Conservation (phyloP, 495 filamentous ascomycete genomes). For the Tuber brumale region DNA sequence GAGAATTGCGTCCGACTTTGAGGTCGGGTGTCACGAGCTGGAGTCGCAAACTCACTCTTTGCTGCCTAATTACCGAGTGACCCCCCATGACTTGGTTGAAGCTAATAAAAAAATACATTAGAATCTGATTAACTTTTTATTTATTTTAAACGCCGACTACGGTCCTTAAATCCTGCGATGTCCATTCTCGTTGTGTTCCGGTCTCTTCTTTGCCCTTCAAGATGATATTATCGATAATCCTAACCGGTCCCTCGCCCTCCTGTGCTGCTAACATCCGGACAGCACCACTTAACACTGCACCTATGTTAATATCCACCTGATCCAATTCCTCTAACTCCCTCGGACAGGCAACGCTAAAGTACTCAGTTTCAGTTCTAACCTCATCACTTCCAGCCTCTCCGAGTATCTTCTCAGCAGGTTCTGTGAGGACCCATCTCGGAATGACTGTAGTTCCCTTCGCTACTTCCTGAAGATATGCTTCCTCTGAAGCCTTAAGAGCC, state of each 20-base stretch:
- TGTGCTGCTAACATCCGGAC: constrained; percentile 83
- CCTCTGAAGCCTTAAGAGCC: constrained; percentile 64
- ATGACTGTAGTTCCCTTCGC: constrained; percentile 18
- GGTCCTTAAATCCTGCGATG: background rate
- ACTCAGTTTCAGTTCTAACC: constrained; percentile 75
- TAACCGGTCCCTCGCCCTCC: constrained; percentile 67
- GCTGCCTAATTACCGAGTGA: background rate
- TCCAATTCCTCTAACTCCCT: constrained; percentile 70
- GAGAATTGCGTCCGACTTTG: background rate
- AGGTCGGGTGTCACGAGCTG: background rate
- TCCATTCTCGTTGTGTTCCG: background rate
- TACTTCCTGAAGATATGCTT: constrained; percentile 54
- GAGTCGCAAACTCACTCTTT: background rate
- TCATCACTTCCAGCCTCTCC: constrained; percentile 42
- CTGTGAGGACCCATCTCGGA: background rate
- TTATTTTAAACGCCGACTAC: background rate
- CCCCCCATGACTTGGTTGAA: background rate
- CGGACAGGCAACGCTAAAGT: constrained; percentile 79
- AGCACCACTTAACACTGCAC: constrained; percentile 81
- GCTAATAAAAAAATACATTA: background rate
- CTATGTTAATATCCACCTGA: constrained; percentile 57
- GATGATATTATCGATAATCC: constrained; percentile 92
- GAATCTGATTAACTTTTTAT: background rate
- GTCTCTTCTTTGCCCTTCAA: constrained; percentile 47
- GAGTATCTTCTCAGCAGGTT: constrained; percentile 24